A percentile compares a stretch with the other conserved stretches of the same genome.
phyloP scores from a whole-genome alignment of 148 eudicot genomes.

The Chenopodium formosanum region DNA sequence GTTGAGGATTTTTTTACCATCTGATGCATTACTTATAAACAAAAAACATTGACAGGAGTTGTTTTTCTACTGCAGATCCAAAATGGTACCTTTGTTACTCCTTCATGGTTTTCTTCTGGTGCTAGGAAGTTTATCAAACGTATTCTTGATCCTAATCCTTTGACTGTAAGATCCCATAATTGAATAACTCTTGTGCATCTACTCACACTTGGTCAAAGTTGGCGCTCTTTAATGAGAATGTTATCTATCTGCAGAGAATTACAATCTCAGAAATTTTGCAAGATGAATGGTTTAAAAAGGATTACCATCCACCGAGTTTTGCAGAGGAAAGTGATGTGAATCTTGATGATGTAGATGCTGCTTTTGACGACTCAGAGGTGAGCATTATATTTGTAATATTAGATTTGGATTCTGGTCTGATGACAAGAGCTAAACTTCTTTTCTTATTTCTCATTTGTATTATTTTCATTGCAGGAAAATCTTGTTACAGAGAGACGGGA shows the following conservation, averaged over 20 bases:
- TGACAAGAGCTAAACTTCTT: not conserved
- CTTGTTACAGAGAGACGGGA: conserved; percentile 83
- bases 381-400: conserved; percentile 15
- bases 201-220: not conserved
- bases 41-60: conserved; percentile 1
- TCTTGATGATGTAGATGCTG: conserved; percentile 87
- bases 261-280: conserved; percentile 59
- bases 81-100: conserved; percentile 52
- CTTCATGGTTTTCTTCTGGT: conserved; percentile 73
- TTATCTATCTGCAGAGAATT: conserved; percentile 55
- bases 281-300: conserved; percentile 85
- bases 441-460: not conserved
- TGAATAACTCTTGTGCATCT: not conserved
- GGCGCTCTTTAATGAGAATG: conserved; percentile 2
- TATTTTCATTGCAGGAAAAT: conserved; percentile 49
- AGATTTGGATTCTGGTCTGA: not conserved
- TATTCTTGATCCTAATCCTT: conserved; percentile 82
- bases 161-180: conserved; percentile 51
- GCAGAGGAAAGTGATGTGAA: conserved; percentile 61
- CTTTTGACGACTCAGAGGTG: conserved; percentile 68
- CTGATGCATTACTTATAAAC: not conserved
- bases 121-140: conserved; percentile 60
- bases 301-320: conserved; percentile 67
- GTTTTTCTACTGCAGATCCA: conserved; percentile 53
- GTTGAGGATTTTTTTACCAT: not conserved